These are phyloP conservation scores for Cercospora zeina DNA, from an alignment of 2,329 filamentous ascomycete species.

Conservation along the genomic window DNA sequence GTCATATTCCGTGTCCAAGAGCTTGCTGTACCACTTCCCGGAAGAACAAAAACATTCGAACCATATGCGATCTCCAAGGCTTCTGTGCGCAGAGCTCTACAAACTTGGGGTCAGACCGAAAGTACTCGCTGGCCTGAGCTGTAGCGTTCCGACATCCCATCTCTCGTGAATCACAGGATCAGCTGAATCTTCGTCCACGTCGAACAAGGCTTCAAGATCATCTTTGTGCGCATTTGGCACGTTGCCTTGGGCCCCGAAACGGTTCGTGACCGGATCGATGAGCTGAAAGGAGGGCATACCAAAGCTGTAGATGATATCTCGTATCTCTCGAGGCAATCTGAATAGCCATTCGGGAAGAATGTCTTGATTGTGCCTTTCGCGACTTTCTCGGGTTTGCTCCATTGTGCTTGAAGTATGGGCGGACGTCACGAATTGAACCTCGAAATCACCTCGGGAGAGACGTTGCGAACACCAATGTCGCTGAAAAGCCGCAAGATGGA, in stretches of 20 bases:
- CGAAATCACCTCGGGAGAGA: not conserved
- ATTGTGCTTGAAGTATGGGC: not conserved
- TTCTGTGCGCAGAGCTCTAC: not conserved
- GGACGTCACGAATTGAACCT: not conserved
- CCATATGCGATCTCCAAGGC: not conserved
- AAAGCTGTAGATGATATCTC: not conserved
- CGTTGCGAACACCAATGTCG: not conserved
- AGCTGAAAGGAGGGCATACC: not conserved
- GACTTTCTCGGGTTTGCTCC: not conserved
- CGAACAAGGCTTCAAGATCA: not conserved
- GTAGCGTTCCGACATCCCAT: not conserved
- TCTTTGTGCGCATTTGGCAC: not conserved
- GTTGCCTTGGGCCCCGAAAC: not conserved
- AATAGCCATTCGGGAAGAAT: not conserved
- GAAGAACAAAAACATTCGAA: conserved; percentile 5
- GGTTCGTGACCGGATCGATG: not conserved
- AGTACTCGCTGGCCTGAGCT: not conserved
- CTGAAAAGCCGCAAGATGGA: not conserved
- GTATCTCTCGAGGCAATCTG: not conserved
- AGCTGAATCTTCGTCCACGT: not conserved
- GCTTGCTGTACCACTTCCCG: not conserved
- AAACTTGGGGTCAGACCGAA: not conserved
- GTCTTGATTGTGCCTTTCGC: not conserved
- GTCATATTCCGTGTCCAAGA: conserved; percentile 2
- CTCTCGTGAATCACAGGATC: not conserved